A percentile compares a stretch with the other conserved stretches of the same genome.
phyloP scores from a whole-genome alignment of 306 rosid species.

The Amphicarpaea edgeworthii region DNA sequence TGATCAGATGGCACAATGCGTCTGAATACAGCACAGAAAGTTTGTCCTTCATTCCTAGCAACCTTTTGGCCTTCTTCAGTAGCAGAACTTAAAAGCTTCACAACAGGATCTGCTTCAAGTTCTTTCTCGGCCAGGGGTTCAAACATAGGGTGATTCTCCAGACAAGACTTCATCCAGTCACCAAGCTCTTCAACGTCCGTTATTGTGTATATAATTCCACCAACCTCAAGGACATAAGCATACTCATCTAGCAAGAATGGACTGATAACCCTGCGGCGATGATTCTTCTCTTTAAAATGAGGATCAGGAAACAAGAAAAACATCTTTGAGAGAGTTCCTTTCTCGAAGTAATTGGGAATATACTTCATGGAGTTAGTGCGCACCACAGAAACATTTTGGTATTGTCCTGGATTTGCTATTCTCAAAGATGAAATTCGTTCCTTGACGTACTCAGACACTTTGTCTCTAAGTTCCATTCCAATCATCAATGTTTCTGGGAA shows the following conservation, averaged over 20 bases:
- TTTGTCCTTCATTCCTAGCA: slow-evolving; percentile 91
- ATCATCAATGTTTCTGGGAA: slow-evolving; percentile 90
- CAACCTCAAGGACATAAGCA: slow-evolving; percentile 76
- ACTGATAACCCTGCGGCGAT: slow-evolving; percentile 92
- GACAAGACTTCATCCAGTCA: slow-evolving; percentile 91
- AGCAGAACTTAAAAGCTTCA: slow-evolving; percentile 73
- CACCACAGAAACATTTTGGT: slow-evolving; percentile 87
- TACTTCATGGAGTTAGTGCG: slow-evolving; percentile 98
- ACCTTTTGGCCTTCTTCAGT: slow-evolving; percentile 99
- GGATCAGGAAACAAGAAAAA: slow-evolving; percentile 98
- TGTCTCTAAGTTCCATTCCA: slow-evolving; percentile 97
- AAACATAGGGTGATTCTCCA: slow-evolving; percentile 88
- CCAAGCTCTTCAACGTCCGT: slow-evolving; percentile 98
- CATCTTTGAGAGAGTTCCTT: slow-evolving; percentile 88
- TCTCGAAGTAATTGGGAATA: slow-evolving; percentile 90
- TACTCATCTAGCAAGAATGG: slow-evolving; percentile 89
- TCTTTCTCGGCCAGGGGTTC: slow-evolving; percentile 76
- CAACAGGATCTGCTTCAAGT: slow-evolving; percentile 85
- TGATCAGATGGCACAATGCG: slow-evolving; percentile 64
- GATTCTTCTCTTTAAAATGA: slow-evolving; percentile 99
- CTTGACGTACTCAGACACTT: slow-evolving; percentile 92
- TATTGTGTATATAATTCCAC: slow-evolving; percentile 90
- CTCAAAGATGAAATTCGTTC: slow-evolving; percentile 83
- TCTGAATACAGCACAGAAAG: slow-evolving; percentile 78
- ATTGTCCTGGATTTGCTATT: slow-evolving; percentile 73